Evolutionary conservation across 768 basidiomycete species (phyloP).

Genomic region (Kondoa malvinella): DNA sequence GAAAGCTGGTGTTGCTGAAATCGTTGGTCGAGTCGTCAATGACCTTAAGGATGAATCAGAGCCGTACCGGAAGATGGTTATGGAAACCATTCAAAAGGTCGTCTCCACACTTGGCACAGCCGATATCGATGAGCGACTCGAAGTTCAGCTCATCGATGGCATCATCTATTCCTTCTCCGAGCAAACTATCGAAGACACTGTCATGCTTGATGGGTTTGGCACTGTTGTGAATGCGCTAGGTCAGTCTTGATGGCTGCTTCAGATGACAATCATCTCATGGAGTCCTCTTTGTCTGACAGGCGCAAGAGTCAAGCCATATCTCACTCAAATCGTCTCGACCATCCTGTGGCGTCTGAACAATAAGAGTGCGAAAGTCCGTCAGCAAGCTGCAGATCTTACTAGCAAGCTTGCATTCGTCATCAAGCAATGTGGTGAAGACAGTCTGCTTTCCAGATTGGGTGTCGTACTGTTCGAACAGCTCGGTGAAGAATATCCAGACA

Average conservation of each 20-base stretch:
- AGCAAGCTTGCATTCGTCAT: conserved; percentile 91
- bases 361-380: conserved; percentile 97
- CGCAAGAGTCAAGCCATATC: conserved; percentile 91
- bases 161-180: conserved; percentile 99
- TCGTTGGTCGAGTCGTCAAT: conserved; percentile 72
- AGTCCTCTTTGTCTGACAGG: conserved; percentile 39
- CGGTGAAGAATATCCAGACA: conserved; percentile 98
- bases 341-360: conserved; percentile 98
- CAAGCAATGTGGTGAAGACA: conserved; percentile 96
- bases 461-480: conserved; percentile 94
- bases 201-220: conserved; percentile 97
- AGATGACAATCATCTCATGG: not conserved
- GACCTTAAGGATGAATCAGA: conserved; percentile 55
- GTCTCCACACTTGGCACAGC: conserved; percentile 85
- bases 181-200: conserved; percentile 95
- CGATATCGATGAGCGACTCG: conserved; percentile 88
- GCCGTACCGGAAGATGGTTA: conserved; percentile 73
- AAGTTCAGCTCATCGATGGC: conserved; percentile 85
- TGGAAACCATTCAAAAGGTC: conserved; percentile 99
- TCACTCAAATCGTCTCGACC: conserved; percentile 96
- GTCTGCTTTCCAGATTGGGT: conserved; percentile 83
- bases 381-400: conserved; percentile 96
- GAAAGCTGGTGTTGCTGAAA: conserved; percentile 90
- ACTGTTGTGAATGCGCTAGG: conserved; percentile 88
- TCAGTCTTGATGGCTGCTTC: conserved; percentile 22